Evolutionary conservation across 2,329 filamentous ascomycete species (phyloP), one percentile per base, ranked within the genome.

Genomic region (Fusarium graminum): DNA sequence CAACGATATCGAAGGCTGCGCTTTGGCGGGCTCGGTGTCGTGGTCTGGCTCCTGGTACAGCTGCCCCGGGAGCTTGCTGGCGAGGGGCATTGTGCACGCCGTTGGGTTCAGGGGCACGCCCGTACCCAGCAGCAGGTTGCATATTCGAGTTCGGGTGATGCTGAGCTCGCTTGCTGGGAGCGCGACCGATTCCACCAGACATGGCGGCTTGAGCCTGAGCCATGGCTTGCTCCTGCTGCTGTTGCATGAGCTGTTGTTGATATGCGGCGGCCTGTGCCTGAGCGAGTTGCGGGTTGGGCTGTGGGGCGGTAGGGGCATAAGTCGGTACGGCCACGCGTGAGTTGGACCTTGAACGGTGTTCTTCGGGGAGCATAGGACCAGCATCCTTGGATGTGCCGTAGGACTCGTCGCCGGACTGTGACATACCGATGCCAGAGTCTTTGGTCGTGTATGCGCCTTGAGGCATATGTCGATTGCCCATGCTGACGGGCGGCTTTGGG

Each of bases 141-240:
- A 63, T 68, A 8, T 67, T 61, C 17, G 71, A 60, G 29, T 55
- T 66, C 26, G 76, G 75, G 26, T 73, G 72, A 3, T 73, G 74
- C 5, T 65, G 81, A 74, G 87, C 87, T 71, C 88, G 87, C 76
- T 94, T 92, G 79, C 92, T 94, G 55, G 90, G 85, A 65, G 87
- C 90, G 65, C 91, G 87, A 57, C 90, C 86, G 9, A 96, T 78
- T 71, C 92, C 89, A 30, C 88, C 86, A 29, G 85, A 83, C 82
- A 93, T 90, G 63, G 90, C 88, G 69, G 93, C 90, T 74, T 96
- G 92, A 4, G 92, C 90, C 68, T 91, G 88, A 9, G 88, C 87
- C 85, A 94, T 88, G 36, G 92, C 91, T 73, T 94, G 91, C 73
- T 96, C 91, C 75, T 97, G 93, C 75, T 97, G 92, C 72, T 95